phyloP scores from a whole-genome alignment of 352 stramenopile genomes.

The Saprolegnia parasitica region DNA sequence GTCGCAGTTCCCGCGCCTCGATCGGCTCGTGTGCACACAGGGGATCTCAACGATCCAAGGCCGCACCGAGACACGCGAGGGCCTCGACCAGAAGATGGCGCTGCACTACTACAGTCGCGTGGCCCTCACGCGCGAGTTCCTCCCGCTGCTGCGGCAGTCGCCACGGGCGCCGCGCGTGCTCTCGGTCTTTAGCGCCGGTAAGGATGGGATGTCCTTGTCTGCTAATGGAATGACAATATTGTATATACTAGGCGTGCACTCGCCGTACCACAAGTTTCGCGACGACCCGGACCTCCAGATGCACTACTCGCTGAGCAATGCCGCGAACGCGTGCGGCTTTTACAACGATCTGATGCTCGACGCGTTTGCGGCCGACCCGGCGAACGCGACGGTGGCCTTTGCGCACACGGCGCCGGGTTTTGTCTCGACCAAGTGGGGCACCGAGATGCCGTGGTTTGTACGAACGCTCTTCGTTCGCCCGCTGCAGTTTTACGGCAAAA shows the following conservation, averaged over 20 bases:
- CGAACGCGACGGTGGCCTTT: conserved; percentile 37
- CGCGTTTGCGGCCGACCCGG: conserved; percentile 28
- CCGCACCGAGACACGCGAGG: conserved; percentile 44
- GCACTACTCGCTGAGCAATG: conserved; percentile 45
- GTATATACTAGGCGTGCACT: conserved; percentile 37
- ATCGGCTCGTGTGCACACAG: conserved; percentile 48
- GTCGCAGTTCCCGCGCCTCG: conserved; percentile 26
- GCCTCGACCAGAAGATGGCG: conserved; percentile 51
- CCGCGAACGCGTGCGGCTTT: conserved; percentile 45
- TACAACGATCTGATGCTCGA: conserved; percentile 56
- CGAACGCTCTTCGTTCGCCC: conserved; percentile 33
- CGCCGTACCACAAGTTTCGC: conserved; percentile 35
- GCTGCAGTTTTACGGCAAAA: conserved; percentile 27
- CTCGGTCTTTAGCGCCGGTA: conserved; percentile 37
- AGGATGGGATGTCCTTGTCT: background rate
- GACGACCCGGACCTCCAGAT: conserved; percentile 38
- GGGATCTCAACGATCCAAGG: conserved; percentile 53
- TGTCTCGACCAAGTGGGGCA: conserved; percentile 53
- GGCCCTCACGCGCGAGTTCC: conserved; percentile 33
- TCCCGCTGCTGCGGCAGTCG: conserved; percentile 33
- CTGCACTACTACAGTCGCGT: conserved; percentile 48
- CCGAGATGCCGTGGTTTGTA: conserved; percentile 40
- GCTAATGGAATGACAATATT: background rate
- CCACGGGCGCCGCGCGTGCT: conserved; percentile 33
- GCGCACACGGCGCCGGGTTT: conserved; percentile 45